phyloP scores from a whole-genome alignment of 805 yeast species.

The Sungouiella blattae region DNA sequence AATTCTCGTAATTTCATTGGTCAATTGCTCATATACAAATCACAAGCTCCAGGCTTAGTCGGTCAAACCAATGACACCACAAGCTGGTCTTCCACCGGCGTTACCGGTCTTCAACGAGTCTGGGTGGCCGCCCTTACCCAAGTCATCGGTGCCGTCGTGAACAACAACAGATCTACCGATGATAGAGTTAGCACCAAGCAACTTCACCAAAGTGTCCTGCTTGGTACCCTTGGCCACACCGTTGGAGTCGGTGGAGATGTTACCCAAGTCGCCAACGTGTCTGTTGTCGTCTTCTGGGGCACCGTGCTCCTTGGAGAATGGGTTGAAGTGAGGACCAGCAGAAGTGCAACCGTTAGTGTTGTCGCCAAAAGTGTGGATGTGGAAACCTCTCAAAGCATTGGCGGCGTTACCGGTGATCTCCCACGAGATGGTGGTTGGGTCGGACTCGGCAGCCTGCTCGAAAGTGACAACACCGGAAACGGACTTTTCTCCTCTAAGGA shows the following conservation, averaged over 20 bases:
- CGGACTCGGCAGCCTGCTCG: constrained; percentile 75
- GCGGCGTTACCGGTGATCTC: constrained; percentile 88
- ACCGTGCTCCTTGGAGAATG: constrained; percentile 85
- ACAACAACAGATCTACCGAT: constrained; percentile 95
- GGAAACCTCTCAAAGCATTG: constrained; percentile 93
- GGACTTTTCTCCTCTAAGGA: constrained; percentile 90
- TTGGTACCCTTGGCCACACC: constrained; percentile 92
- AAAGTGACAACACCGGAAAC: constrained; percentile 86
- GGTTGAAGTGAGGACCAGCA: constrained; percentile 97
- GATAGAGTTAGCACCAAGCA: constrained; percentile 83
- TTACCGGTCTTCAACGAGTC: constrained; percentile 95
- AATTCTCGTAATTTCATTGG: too few species aligned
- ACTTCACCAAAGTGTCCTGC: constrained; percentile 72
- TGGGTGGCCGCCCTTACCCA: constrained; percentile 89
- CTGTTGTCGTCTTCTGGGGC: constrained; percentile 78
- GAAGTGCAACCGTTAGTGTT: constrained; percentile 98
- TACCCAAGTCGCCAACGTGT: constrained; percentile 97
- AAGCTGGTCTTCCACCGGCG: constrained; percentile 97
- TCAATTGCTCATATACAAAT: too few species aligned
- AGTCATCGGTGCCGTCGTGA: constrained; percentile 89
- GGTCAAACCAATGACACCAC: constrained; percentile 92
- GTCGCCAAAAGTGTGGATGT: constrained; percentile 97
- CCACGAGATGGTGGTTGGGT: constrained; percentile 83
- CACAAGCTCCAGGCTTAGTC: too few species aligned
- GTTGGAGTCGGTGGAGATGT: constrained; percentile 77